These are phyloP conservation scores for Pueraria montana DNA, from an alignment of 306 rosid genomes.

Conservation along the genomic window DNA sequence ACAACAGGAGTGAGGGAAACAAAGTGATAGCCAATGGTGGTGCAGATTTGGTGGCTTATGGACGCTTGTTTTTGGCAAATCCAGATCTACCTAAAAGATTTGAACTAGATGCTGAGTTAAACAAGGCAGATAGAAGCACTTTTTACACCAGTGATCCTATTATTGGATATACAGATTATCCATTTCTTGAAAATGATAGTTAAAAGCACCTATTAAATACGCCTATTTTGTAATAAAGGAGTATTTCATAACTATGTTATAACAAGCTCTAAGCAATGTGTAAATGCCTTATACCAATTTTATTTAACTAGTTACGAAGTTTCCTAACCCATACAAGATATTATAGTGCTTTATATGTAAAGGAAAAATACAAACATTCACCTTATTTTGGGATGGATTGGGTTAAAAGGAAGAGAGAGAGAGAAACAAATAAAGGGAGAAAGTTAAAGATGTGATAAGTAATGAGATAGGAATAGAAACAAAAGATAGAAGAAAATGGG, in stretches of 20 bases:
- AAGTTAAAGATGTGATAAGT: no score
- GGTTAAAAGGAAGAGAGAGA: neutral
- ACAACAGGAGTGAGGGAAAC: constrained; percentile 61
- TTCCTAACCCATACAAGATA: neutral
- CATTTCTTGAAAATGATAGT: constrained; percentile 26
- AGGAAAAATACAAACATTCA: no score
- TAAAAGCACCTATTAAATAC: neutral
- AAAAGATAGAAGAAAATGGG: no score
- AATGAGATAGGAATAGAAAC: no score
- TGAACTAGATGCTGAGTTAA: constrained; percentile 56
- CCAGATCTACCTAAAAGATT: constrained; percentile 70
- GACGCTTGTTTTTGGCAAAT: constrained; percentile 68
- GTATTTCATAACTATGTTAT: neutral
- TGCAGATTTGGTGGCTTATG: constrained; percentile 67
- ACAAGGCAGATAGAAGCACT: constrained; percentile 54
- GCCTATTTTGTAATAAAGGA: neutral
- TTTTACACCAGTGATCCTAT: constrained; percentile 59
- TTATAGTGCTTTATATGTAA: no score
- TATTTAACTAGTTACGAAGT: neutral
- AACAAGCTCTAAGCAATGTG: neutral
- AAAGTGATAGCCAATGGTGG: constrained; percentile 30
- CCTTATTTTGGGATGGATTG: neutral
- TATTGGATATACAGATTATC: constrained; percentile 73
- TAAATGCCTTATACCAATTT: neutral
- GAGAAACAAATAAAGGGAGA: no score